phyloP scores from a whole-genome alignment of 169 alveolate species.

The Eimeria necatrix region DNA sequence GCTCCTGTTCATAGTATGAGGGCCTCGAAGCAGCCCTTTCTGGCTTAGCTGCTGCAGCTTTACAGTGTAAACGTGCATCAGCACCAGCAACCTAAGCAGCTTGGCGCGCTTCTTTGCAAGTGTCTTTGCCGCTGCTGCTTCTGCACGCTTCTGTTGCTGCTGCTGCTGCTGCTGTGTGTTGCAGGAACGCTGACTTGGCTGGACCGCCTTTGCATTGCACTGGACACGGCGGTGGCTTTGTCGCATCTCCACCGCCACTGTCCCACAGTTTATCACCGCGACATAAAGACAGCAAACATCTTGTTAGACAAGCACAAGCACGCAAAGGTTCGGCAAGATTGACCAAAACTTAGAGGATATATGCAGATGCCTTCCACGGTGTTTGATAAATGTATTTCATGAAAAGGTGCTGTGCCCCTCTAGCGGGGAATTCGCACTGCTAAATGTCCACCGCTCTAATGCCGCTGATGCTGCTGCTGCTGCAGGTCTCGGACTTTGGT shows the following conservation, averaged over 20 bases:
- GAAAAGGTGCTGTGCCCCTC: no score
- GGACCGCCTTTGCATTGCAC: constrained; percentile 77
- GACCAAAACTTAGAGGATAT: not conserved
- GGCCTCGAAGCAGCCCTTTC: no score
- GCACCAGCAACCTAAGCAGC: not conserved
- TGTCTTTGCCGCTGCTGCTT: constrained; percentile 2
- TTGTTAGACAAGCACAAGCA: constrained; percentile 86
- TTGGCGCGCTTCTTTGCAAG: not conserved
- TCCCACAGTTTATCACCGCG: constrained; percentile 87
- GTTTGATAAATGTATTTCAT: no score
- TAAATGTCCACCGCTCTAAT: not conserved
- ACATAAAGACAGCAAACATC: constrained; percentile 92
- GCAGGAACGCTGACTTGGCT: constrained; percentile 38
- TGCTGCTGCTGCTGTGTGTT: not conserved
- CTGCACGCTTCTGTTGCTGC: constrained; percentile 8
- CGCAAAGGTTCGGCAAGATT: constrained; percentile 82
- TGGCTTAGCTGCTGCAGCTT: not conserved
- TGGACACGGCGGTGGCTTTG: constrained; percentile 81
- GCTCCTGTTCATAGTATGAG: not conserved
- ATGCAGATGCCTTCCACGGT: no score
- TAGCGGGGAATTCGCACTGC: not conserved
- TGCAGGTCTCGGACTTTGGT: constrained; percentile 89
- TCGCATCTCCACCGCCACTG: constrained; percentile 73
- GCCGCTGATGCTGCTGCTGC: not conserved
- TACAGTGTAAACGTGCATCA: not conserved